Evolutionary conservation across 2,329 filamentous ascomycete species (phyloP), one percentile per base, ranked within the genome.

Genomic region (Neocucurbitaria cava): DNA sequence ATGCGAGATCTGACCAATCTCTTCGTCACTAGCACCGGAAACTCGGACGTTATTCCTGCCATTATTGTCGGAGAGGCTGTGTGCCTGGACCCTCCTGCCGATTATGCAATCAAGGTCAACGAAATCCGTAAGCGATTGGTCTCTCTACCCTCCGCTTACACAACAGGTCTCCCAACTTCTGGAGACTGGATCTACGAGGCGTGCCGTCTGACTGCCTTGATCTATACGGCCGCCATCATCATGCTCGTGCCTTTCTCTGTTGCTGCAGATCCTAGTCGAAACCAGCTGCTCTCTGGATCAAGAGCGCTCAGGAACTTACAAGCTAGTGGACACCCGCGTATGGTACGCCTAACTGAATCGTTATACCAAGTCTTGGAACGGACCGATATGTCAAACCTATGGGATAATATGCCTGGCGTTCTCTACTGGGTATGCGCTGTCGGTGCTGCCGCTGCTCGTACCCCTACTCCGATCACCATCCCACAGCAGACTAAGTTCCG

Each of bases 121-220:
- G 56, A 39, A 5, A 66, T 73, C 17, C 51, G 53, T 10, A 49
- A 58, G 10, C 66, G 62, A 31, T 18, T 71, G 7, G 42, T 47
- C 1, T 43, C 50, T 7, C 38, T 69, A 11, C 66, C 69, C 18
- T 65, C 65, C n/a, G 71, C 71, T 6, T 50, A 62, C 15, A 58
- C 52, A 2, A 56, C 61, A 28, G 65, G 59, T 18, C 48, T 63
- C 6, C 49, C 62, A 8, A 62, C 57, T 1, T 62, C 62, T 3
- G 59, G 64, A 15, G 70, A 74, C 46, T 73, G 64, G 64, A 44
- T 74, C 6, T 75, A 73, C 46, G 74, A 77, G 47, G 56, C 72
- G 9, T 71, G 68, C 42, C 72, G 74, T 17, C 63, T 76, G 30
- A 57, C 72, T 10, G 62, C 70, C 18, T 49, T 75, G 9, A 73